phyloP scores from a whole-genome alignment of 2,329 filamentous ascomycete genomes.

The Pestalotiopsis sp. region DNA sequence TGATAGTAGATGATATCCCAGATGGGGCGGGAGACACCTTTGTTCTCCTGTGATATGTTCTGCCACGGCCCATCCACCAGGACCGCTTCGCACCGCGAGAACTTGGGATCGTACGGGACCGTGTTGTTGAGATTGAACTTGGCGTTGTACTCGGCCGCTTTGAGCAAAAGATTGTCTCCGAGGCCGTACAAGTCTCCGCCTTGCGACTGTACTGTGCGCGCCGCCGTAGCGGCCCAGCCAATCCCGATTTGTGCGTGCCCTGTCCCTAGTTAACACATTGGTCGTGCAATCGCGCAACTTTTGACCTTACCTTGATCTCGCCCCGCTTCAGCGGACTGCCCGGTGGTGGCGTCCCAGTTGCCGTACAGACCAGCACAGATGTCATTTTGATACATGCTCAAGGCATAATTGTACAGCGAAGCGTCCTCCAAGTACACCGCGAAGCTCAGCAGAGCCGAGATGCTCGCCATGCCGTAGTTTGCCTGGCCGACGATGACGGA shows the following conservation, averaged over 20 bases:
- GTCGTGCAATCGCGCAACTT: not conserved
- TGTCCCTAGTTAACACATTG: not conserved
- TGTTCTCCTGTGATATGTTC: not conserved
- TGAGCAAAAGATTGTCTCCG: constrained; percentile 35
- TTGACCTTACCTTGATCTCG: constrained; percentile 34
- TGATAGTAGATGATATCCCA: not conserved
- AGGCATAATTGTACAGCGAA: constrained; percentile 41
- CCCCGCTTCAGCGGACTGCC: constrained; percentile 39
- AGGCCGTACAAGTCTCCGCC: constrained; percentile 37
- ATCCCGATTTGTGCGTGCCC: constrained; percentile 33
- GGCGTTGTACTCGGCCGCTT: constrained; percentile 40
- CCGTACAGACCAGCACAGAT: constrained; percentile 37
- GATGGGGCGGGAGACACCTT: not conserved
- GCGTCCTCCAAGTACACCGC: constrained; percentile 45
- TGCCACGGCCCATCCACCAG: constrained; percentile 42
- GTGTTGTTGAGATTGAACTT: constrained; percentile 39
- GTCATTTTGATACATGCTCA: constrained; percentile 38
- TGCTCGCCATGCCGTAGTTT: constrained; percentile 45
- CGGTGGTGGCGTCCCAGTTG: constrained; percentile 34
- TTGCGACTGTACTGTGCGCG: constrained; percentile 36
- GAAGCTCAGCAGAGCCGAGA: constrained; percentile 40
- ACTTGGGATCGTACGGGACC: constrained; percentile 37
- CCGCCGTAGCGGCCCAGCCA: constrained; percentile 37
- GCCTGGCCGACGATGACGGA: constrained; percentile 41
- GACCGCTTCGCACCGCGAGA: constrained; percentile 41